phyloP scores from a whole-genome alignment of 2,329 filamentous ascomycete species.

The Beauveria varroae region DNA sequence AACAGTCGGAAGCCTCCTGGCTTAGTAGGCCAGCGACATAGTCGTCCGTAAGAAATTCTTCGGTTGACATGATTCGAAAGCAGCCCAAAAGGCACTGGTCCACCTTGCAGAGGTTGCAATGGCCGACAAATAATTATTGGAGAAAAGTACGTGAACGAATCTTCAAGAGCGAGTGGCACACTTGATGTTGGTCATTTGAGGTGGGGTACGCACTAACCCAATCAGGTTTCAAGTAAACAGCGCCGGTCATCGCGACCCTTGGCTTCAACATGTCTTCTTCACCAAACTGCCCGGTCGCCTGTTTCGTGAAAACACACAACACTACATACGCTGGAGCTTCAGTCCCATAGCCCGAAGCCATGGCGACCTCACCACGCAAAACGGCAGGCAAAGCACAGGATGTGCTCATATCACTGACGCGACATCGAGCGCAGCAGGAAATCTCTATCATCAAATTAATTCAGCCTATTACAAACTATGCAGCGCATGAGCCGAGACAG shows the following conservation, averaged over 20 bases:
- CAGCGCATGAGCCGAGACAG: conserved; percentile 31
- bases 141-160: neutral
- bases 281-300: neutral
- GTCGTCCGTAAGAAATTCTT: conserved; percentile 60
- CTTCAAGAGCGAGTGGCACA: neutral
- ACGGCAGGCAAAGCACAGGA: conserved; percentile 25
- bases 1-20: conserved; percentile 68
- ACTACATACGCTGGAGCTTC: neutral
- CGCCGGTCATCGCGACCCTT: neutral
- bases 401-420: conserved; percentile 40
- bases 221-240: conserved; percentile 35
- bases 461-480: conserved; percentile 59
- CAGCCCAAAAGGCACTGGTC: neutral
- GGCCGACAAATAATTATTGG: neutral
- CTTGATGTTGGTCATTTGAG: neutral
- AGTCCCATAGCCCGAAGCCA: neutral
- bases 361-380: conserved; percentile 18
- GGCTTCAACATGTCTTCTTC: neutral
- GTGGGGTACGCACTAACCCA: conserved; percentile 17
- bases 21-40: conserved; percentile 74
- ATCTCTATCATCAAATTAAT: conserved; percentile 71
- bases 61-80: conserved; percentile 29
- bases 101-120: neutral
- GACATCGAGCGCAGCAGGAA: conserved; percentile 50
- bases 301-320: no score